A percentile compares a stretch with the other conserved stretches of the same genome.
These are phyloP conservation scores for Helianthus tuberosus DNA, from an alignment of 129 eudicot genomes.

Conservation along the genomic window DNA sequence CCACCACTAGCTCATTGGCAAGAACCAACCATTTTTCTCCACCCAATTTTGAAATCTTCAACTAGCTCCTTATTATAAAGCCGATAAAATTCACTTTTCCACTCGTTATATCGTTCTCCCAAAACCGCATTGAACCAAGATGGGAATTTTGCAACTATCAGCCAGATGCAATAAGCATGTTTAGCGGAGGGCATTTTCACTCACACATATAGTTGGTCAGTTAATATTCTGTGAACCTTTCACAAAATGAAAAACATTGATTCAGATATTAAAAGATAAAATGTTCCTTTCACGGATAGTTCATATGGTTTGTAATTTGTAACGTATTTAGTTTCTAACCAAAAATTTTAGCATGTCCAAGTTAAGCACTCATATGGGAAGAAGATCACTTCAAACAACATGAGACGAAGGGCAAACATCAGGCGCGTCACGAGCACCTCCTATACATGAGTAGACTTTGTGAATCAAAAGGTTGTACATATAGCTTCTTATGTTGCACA, in stretches of 20 bases:
- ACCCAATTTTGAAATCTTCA: slow-evolving; percentile 92
- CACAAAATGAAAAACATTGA: no score
- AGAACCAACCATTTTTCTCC: slow-evolving; percentile 91
- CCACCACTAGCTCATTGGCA: neutral
- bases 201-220: slow-evolving; percentile 92
- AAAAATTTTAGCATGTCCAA: no score
- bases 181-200: slow-evolving; percentile 96
- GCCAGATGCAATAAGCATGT: slow-evolving; percentile 96
- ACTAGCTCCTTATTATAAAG: slow-evolving; percentile 77
- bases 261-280: no score
- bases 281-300: slow-evolving; percentile 44
- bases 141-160: slow-evolving; percentile 89
- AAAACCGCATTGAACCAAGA: slow-evolving; percentile 96
- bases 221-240: slow-evolving; percentile 84
- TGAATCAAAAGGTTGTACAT: no score
- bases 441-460: no score
- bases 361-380: no score
- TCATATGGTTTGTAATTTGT: no score
- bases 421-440: no score
- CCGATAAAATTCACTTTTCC: slow-evolving; percentile 93
- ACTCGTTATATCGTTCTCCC: slow-evolving; percentile 92
- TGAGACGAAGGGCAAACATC: no score
- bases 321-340: no score
- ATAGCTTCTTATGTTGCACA: no score
- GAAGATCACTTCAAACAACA: no score